Percentiles rank a stretch among this genome's conserved stretches.
Evolutionary conservation across 148 eudicot genomes (phyloP).

Genomic region (Rhododendron henanense): DNA sequence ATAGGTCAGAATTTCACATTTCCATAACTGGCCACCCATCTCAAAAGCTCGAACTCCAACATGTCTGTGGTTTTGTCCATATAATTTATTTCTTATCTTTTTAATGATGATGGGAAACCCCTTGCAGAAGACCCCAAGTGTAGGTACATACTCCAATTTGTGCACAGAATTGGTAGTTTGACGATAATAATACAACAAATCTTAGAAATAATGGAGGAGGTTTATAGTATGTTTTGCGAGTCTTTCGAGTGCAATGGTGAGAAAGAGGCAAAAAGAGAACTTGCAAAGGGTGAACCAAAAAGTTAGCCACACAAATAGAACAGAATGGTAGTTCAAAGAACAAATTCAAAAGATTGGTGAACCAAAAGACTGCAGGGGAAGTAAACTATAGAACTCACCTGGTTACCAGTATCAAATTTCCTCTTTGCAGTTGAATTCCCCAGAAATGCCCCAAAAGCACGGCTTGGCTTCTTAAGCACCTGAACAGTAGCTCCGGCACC

Average conservation of each 20-base stretch:
- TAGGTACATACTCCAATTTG: background rate
- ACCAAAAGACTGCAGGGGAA: background rate
- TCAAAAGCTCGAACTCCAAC: background rate
- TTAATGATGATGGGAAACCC: background rate
- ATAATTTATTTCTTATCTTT: background rate
- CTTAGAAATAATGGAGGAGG: background rate
- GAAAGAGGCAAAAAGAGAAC: background rate
- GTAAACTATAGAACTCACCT: constrained; percentile 27
- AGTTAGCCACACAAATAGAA: background rate
- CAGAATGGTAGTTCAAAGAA: background rate
- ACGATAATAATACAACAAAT: background rate
- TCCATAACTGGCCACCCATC: background rate
- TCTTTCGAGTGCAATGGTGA: background rate
- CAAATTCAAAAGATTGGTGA: background rate
- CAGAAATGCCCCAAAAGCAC: constrained; percentile 82
- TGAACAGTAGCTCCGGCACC: constrained; percentile 65
- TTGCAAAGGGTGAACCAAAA: background rate
- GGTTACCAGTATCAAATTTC: constrained; percentile 43
- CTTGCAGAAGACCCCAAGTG: background rate
- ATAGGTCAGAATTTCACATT: background rate
- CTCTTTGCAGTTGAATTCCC: constrained; percentile 65
- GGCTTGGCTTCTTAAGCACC: constrained; percentile 69
- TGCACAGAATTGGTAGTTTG: background rate
- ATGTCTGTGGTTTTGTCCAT: background rate
- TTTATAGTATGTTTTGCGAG: background rate